A percentile compares a stretch with the other conserved stretches of the same genome.
Conservation (phyloP, 2,329 filamentous ascomycete genomes). For the Aspergillus pseudoglaucus region DNA sequence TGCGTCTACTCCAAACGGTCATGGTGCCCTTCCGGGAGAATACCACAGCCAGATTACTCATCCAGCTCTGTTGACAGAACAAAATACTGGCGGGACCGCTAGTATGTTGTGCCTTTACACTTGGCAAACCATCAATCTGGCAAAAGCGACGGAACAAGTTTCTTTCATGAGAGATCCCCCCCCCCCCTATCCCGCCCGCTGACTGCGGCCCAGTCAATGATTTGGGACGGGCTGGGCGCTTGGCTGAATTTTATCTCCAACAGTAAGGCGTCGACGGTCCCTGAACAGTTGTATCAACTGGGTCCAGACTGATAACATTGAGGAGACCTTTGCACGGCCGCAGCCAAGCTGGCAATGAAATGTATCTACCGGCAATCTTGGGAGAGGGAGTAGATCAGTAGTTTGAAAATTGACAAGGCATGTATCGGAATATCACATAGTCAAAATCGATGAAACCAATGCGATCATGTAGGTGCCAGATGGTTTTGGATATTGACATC, state of each 20-base stretch:
- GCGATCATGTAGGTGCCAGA: too few relatives aligned
- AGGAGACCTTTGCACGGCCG: neutral
- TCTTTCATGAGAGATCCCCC: neutral
- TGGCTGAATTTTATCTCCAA: neutral
- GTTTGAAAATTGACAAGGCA: too few relatives aligned
- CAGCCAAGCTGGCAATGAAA: neutral
- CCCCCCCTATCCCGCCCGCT: neutral
- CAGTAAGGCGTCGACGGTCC: neutral
- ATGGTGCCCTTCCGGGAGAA: neutral
- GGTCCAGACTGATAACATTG: neutral
- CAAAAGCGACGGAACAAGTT: neutral
- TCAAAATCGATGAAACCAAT: too few relatives aligned
- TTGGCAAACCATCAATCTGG: neutral
- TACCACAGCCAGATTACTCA: neutral
- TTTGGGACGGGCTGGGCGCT: neutral
- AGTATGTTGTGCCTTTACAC: neutral
- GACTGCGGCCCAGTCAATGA: neutral
- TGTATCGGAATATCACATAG: too few relatives aligned
- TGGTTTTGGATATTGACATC: too few relatives aligned
- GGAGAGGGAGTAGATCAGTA: neutral
- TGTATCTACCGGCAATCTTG: neutral
- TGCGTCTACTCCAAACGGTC: neutral
- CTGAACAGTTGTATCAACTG: neutral
- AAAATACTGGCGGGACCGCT: neutral
- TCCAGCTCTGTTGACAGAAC: neutral